Evolutionary conservation across 441 rosid species (phyloP).

Genomic region (Pelargonium citronellum): DNA sequence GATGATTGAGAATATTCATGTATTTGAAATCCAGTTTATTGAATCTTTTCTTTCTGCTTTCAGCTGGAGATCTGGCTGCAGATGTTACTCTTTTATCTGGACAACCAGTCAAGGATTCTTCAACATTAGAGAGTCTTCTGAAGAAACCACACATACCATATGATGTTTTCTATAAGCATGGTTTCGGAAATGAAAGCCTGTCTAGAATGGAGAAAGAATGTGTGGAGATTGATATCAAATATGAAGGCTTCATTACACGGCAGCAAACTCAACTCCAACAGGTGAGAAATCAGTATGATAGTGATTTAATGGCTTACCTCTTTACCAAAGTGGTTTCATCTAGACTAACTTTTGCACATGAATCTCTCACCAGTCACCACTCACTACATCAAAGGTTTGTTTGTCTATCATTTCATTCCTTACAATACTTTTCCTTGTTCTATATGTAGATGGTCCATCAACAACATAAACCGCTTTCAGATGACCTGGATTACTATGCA

Average conservation of each 20-base stretch:
- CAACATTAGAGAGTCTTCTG: slow-evolving; percentile 75
- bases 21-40: neutral
- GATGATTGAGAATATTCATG: neutral
- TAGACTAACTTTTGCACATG: neutral
- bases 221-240: slow-evolving; percentile 87
- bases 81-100: slow-evolving; percentile 55
- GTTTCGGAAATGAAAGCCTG: slow-evolving; percentile 67
- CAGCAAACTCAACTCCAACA: slow-evolving; percentile 78
- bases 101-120: slow-evolving; percentile 80
- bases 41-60: slow-evolving; percentile 23
- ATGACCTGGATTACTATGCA: slow-evolving; percentile 75
- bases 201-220: slow-evolving; percentile 76
- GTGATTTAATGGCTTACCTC: neutral
- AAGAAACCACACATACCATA: slow-evolving; percentile 91
- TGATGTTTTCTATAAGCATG: slow-evolving; percentile 71
- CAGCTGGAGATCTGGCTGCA: slow-evolving; percentile 84
- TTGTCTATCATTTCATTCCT: slow-evolving; percentile 8
- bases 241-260: slow-evolving; percentile 88
- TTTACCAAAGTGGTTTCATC: neutral
- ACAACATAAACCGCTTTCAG: slow-evolving; percentile 79
- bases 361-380: too few species aligned
- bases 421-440: slow-evolving; percentile 13
- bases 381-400: neutral
- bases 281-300: slow-evolving; percentile 35
- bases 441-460: slow-evolving; percentile 66